Evolutionary conservation across 306 rosid genomes (phyloP).

Genomic region (Pachyrhizus erosus): DNA sequence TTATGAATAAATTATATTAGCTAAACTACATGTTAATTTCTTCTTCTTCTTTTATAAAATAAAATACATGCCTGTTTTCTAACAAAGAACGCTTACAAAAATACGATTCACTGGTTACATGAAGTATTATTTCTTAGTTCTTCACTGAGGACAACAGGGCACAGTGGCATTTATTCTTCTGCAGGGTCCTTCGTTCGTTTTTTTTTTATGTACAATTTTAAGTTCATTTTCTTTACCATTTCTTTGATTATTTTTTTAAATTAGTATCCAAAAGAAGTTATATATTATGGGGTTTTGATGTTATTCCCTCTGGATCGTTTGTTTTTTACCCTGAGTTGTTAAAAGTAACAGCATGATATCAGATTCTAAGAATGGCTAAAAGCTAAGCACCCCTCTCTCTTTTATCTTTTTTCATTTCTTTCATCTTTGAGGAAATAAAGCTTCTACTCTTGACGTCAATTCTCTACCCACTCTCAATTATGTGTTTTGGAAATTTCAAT

Average conservation of each 20-base stretch:
- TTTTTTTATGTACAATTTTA: not conserved
- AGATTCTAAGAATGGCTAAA: slow-evolving; percentile 42
- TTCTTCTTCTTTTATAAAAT: not conserved
- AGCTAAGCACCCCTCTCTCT: slow-evolving; percentile 34
- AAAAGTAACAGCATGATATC: slow-evolving; percentile 45
- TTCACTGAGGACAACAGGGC: slow-evolving; percentile 43
- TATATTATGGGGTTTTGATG: not conserved
- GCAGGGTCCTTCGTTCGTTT: slow-evolving; percentile 20
- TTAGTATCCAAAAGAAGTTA: slow-evolving; percentile 14
- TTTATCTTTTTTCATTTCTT: slow-evolving; percentile 39
- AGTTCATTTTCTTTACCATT: not conserved
- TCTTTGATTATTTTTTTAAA: not conserved
- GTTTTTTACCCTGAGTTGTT: slow-evolving; percentile 30
- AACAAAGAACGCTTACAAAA: not conserved
- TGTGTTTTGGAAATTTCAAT: slow-evolving; percentile 46
- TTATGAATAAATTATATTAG: not conserved
- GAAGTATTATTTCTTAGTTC: slow-evolving; percentile 47
- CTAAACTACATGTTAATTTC: not conserved
- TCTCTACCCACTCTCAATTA: slow-evolving; percentile 42
- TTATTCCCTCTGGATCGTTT: slow-evolving; percentile 30
- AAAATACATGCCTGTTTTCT: not conserved
- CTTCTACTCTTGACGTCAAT: slow-evolving; percentile 45
- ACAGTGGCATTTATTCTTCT: slow-evolving; percentile 30
- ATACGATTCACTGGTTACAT: slow-evolving; percentile 49
- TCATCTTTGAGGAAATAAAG: slow-evolving; percentile 53